A percentile compares a stretch with the other conserved stretches of the same genome.
Conservation (phyloP, 2,329 filamentous ascomycete species). For the Cephalotrichum gorgonifer region DNA sequence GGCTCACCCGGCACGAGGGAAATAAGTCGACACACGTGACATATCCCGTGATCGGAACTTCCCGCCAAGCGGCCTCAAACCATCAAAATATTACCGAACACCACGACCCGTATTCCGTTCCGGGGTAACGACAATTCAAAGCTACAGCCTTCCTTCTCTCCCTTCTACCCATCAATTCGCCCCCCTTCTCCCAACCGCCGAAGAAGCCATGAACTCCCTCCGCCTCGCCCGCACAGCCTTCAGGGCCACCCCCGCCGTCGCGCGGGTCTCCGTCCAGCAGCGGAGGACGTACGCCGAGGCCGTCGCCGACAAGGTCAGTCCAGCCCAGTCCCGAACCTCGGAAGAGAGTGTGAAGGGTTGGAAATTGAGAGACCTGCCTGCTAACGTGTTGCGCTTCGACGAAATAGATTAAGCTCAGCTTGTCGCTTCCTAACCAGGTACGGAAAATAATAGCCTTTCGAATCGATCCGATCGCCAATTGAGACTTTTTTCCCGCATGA, state of each 20-base stretch:
- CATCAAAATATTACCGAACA: slow-evolving; percentile 6
- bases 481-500: neutral
- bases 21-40: neutral
- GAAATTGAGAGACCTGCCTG: slow-evolving; percentile 7
- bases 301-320: slow-evolving; percentile 65
- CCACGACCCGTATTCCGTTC: slow-evolving; percentile 5
- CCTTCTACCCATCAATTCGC: slow-evolving; percentile 14
- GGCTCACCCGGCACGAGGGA: neutral
- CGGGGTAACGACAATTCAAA: neutral
- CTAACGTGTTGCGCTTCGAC: slow-evolving; percentile 12
- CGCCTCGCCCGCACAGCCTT: slow-evolving; percentile 86
- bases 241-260: slow-evolving; percentile 67
- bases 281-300: slow-evolving; percentile 88
- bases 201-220: slow-evolving; percentile 78
- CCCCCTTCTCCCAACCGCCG: slow-evolving; percentile 14
- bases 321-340: neutral
- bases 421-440: slow-evolving; percentile 98
- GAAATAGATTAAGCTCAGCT: slow-evolving; percentile 82
- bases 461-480: neutral
- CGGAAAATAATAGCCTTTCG: slow-evolving; percentile 21
- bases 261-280: slow-evolving; percentile 65
- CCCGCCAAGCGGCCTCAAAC: slow-evolving; percentile 4
- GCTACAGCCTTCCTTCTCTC: neutral
- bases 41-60: neutral
- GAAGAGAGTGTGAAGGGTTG: too few species aligned